Conservation (phyloP, 2,329 filamentous ascomycete species). For the Aspergillus aculeatus region DNA sequence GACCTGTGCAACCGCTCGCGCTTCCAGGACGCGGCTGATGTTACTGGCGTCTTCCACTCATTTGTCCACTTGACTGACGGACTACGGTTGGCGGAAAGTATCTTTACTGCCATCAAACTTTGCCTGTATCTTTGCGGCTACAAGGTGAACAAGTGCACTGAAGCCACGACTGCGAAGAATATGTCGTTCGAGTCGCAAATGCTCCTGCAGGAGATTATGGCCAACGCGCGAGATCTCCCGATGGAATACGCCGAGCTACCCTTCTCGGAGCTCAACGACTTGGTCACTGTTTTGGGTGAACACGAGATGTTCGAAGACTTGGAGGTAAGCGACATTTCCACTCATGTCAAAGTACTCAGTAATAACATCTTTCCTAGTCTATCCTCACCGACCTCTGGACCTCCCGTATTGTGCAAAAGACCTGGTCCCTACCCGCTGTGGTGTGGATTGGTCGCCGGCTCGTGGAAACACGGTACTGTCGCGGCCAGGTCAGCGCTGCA, state of each 20-base stretch:
- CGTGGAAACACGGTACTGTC: constrained; percentile 53
- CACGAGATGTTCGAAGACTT: constrained; percentile 39
- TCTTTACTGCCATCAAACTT: constrained; percentile 38
- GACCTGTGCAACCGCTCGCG: constrained; percentile 30
- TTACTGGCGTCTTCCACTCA: constrained; percentile 35
- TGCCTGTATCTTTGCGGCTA: constrained; percentile 38
- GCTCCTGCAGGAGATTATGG: constrained; percentile 36
- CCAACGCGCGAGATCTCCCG: constrained; percentile 27
- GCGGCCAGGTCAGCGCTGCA: constrained; percentile 45
- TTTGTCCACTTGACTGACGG: constrained; percentile 37
- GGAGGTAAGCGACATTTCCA: constrained; percentile 24
- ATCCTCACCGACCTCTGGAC: constrained; percentile 50
- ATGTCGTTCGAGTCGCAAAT: constrained; percentile 36
- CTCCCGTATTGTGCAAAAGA: constrained; percentile 46
- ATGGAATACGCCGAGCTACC: constrained; percentile 37
- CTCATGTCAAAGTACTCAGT: background rate
- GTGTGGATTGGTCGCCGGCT: constrained; percentile 55
- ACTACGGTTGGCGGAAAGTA: constrained; percentile 31
- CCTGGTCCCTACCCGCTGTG: constrained; percentile 47
- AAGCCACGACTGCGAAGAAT: constrained; percentile 25
- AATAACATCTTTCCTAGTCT: constrained; percentile 9
- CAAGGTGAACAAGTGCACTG: constrained; percentile 29
- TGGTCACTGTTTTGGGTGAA: constrained; percentile 39
- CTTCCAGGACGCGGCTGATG: constrained; percentile 35
- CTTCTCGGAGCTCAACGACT: constrained; percentile 37